These are phyloP conservation scores for Cercophora sp. DNA, from an alignment of 495 filamentous ascomycete genomes.

Conservation along the genomic window DNA sequence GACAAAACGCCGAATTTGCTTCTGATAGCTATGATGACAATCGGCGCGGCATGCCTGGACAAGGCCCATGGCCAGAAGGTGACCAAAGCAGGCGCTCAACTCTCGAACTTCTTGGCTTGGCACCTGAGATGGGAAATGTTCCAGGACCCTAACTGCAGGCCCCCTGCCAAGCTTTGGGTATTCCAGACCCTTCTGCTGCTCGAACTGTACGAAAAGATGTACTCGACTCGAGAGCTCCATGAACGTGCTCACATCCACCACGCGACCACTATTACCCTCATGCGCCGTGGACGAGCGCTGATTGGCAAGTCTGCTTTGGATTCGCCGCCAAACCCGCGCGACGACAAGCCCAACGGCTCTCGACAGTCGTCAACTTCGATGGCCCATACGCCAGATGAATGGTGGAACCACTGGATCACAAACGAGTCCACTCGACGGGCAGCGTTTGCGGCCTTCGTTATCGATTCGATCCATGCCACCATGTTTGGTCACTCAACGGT, in stretches of 20 bases:
- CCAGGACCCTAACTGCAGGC: constrained; percentile 83
- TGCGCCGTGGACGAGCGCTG: constrained; percentile 87
- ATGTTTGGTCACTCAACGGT: constrained; percentile 98
- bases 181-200: constrained; percentile 89
- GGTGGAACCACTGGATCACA: constrained; percentile 96
- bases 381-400: constrained; percentile 73
- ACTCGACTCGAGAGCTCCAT: constrained; percentile 83
- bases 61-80: constrained; percentile 69
- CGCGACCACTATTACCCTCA: constrained; percentile 89
- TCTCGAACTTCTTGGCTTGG: constrained; percentile 86
- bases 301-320: constrained; percentile 87
- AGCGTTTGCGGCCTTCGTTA: constrained; percentile 91
- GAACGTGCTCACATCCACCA: constrained; percentile 97
- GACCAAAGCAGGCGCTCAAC: constrained; percentile 66
- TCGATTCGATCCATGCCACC: constrained; percentile 93
- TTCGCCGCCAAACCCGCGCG: constrained; percentile 75
- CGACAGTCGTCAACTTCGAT: constrained; percentile 56
- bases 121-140: constrained; percentile 92
- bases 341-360: constrained; percentile 58
- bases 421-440: constrained; percentile 86
- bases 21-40: constrained; percentile 88
- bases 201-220: constrained; percentile 96
- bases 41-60: constrained; percentile 86
- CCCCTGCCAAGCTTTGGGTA: constrained; percentile 95
- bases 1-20: constrained; percentile 81